Evolutionary conservation across 2,329 filamentous ascomycete genomes (phyloP).

Genomic region (Conoideocrella luteorostrata): DNA sequence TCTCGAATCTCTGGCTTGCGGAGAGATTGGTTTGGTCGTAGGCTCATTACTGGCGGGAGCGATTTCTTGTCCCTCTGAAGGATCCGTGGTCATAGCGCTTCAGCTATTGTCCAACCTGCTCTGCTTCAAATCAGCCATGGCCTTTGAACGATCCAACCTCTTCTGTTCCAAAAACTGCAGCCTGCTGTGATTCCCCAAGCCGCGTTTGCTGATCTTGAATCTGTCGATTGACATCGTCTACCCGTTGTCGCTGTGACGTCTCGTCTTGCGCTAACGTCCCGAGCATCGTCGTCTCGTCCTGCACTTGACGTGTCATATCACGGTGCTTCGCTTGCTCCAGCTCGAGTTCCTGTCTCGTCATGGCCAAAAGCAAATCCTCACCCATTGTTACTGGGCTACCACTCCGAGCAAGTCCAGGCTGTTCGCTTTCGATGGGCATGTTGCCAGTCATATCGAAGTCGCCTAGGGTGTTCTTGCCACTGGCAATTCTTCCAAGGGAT

Average conservation of each 20-base stretch:
- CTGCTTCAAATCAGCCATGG: too few relatives aligned
- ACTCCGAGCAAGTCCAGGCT: neutral
- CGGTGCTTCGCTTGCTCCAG: neutral
- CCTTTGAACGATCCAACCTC: neutral
- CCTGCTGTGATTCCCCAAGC: neutral
- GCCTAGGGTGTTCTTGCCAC: neutral
- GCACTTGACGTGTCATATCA: neutral
- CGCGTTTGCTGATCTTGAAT: neutral
- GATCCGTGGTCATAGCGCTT: too few relatives aligned
- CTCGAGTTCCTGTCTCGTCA: neutral
- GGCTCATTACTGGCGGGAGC: too few relatives aligned
- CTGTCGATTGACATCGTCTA: neutral
- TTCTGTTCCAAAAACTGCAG: neutral
- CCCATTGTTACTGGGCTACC: neutral
- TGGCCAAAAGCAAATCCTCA: neutral
- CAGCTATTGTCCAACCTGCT: too few relatives aligned
- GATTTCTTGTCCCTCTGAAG: too few relatives aligned
- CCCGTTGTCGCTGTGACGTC: neutral
- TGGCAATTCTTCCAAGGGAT: neutral
- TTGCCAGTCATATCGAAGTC: neutral
- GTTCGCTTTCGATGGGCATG: neutral
- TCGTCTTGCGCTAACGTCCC: neutral
- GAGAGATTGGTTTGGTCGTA: too few relatives aligned
- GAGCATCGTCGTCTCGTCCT: neutral
- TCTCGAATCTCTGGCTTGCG: too few relatives aligned